Evolutionary conservation across 495 filamentous ascomycete genomes (phyloP), one percentile per base, ranked within the genome.

Genomic region (Talaromyces trachyspermus): DNA sequence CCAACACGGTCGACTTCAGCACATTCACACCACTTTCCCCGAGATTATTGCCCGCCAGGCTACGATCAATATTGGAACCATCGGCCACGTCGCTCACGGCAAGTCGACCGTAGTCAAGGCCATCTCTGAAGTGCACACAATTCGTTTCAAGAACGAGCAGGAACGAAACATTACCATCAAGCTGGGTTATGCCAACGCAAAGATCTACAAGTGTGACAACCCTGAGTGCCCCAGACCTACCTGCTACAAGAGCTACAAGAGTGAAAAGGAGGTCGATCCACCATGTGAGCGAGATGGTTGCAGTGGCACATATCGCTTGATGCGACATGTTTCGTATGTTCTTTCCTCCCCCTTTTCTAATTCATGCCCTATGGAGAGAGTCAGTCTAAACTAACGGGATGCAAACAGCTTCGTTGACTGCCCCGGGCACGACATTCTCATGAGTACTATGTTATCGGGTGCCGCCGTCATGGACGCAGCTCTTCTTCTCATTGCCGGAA

Each of bases 141-240:
- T 98, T 57, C 80, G 92, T 49, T 98, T 98, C 78, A 98, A 98
- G 83, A 98, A 95, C 70, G 92, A 98, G 68, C 71, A 96, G 67
- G 92, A 97, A 72, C 78, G 92, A 54, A 98, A 98, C 62, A 98
- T 98, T 60, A 98, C 92, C 49, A 98, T 98, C 72, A 98, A 98
- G 80, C 80, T 98, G 61, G 92, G 92, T 62, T 98, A 98, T 65
- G 92, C 92, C 61, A 98, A 98, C 66, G 92, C 92, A 51, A 98
- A 98, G 70, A 87, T 98, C 70, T 98, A 98, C 80, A 90, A 96
- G 77, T 98, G 92, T 65, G 88, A 95, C 65, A 95, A 86, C 68
- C 65, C 70, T 39, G 85, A 82, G 49, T 98, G 92, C 68, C 92
- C 92, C 29, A 71, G 94, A 54, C 92, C 92, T 45, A 89, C 86